Conservation (phyloP, 495 filamentous ascomycete genomes). For the Eremomyces bilateralis region DNA sequence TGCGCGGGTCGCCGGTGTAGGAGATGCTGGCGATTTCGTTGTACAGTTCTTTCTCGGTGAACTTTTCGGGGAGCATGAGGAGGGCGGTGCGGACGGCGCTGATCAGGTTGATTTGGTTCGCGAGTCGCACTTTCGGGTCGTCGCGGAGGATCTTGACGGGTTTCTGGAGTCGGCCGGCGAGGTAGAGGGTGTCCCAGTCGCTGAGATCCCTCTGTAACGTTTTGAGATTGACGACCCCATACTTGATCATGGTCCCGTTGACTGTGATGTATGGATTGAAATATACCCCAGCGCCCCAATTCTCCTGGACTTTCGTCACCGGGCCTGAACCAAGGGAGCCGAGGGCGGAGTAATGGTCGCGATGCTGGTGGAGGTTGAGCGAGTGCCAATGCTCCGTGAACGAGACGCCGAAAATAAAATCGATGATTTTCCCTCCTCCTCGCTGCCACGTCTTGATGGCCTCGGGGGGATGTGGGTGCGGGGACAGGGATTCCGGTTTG, state of each 20-base stretch:
- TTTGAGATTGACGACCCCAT: conserved; percentile 81
- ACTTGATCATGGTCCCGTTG: conserved; percentile 94
- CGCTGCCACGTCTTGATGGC: conserved; percentile 65
- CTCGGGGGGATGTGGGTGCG: conserved; percentile 55
- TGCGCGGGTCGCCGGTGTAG: conserved; percentile 86
- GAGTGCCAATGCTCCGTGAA: conserved; percentile 95
- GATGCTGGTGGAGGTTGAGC: conserved; percentile 69
- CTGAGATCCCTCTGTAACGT: conserved; percentile 70
- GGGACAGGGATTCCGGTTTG: conserved; percentile 18
- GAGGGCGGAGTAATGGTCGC: conserved; percentile 76
- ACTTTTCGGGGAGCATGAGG: conserved; percentile 57
- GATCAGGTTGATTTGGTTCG: conserved; percentile 86
- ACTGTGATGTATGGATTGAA: conserved; percentile 92
- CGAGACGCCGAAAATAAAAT: conserved; percentile 91
- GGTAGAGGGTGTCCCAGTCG: conserved; percentile 79
- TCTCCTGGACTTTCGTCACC: conserved; percentile 67
- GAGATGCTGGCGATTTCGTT: conserved; percentile 74
- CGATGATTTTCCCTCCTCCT: conserved; percentile 84
- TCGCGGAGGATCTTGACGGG: conserved; percentile 94
- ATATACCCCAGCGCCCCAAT: conserved; percentile 80
- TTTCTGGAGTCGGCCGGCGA: conserved; percentile 87
- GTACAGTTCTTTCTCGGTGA: conserved; percentile 77
- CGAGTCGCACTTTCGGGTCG: conserved; percentile 69
- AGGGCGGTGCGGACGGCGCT: conserved; percentile 80
- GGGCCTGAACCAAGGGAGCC: conserved; percentile 68